These are phyloP conservation scores for Pichia paraexigua DNA, from an alignment of 805 yeast genomes.

Conservation along the genomic window DNA sequence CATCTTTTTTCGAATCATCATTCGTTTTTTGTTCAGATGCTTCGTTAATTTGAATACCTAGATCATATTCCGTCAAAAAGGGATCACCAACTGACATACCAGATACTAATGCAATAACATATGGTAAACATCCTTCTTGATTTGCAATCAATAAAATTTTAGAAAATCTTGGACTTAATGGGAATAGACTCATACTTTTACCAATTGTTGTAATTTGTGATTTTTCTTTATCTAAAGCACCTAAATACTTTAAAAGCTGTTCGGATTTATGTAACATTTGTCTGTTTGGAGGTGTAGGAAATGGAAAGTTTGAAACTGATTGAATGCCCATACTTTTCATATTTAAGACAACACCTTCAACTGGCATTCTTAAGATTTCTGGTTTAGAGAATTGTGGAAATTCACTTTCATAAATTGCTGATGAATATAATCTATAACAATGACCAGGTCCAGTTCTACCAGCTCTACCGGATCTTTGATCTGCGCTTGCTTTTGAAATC, in stretches of 20 bases:
- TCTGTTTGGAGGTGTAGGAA: slow-evolving; percentile 82
- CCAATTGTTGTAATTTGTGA: slow-evolving; percentile 67
- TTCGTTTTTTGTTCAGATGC: slow-evolving; percentile 26
- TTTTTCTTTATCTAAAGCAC: slow-evolving; percentile 59
- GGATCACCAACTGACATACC: slow-evolving; percentile 93
- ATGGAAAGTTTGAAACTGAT: slow-evolving; percentile 84
- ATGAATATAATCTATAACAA: slow-evolving; percentile 83
- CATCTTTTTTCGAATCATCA: slow-evolving; percentile 24
- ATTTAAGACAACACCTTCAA: slow-evolving; percentile 87
- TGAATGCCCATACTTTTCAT: slow-evolving; percentile 98
- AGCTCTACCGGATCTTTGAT: slow-evolving; percentile 76
- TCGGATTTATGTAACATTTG: slow-evolving; percentile 55
- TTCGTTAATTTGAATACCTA: slow-evolving; percentile 40
- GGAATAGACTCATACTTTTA: slow-evolving; percentile 79
- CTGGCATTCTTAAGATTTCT: slow-evolving; percentile 91
- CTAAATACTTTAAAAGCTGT: slow-evolving; percentile 56
- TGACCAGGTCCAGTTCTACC: slow-evolving; percentile 99
- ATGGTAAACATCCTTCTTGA: slow-evolving; percentile 78
- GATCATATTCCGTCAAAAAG: slow-evolving; percentile 64
- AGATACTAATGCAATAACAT: slow-evolving; percentile 85
- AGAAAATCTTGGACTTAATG: slow-evolving; percentile 88
- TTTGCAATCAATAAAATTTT: slow-evolving; percentile 84
- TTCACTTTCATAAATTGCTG: slow-evolving; percentile 86
- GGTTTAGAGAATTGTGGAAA: slow-evolving; percentile 80
- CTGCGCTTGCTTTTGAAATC: slow-evolving; percentile 93